These are phyloP conservation scores for Verticillium albo-atrum DNA, from an alignment of 2,329 filamentous ascomycete genomes.

Conservation along the genomic window DNA sequence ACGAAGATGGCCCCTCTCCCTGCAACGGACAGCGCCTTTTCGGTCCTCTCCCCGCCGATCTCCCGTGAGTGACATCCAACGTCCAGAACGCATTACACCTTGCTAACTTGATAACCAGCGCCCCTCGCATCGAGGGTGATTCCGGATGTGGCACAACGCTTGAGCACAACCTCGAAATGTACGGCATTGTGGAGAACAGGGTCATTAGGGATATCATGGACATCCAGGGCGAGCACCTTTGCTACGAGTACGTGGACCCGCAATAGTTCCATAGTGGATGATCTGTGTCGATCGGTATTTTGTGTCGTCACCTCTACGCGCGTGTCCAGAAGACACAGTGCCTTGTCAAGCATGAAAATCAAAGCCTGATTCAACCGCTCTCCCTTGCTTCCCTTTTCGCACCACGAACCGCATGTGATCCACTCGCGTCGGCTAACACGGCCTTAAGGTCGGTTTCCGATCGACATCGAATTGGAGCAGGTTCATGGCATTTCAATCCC, in stretches of 20 bases:
- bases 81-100: background rate
- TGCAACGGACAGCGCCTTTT: background rate
- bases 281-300: background rate
- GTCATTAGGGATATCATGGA: conserved; percentile 24
- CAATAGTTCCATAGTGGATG: background rate
- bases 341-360: background rate
- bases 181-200: conserved; percentile 16
- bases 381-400: background rate
- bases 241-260: conserved; percentile 18
- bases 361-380: background rate
- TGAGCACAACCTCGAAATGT: conserved; percentile 20
- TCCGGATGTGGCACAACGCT: conserved; percentile 16
- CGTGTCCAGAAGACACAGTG: background rate
- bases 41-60: background rate
- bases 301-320: background rate
- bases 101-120: background rate
- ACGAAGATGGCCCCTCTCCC: background rate
- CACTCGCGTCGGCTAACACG: background rate
- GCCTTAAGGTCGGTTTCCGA: background rate
- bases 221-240: conserved; percentile 15
- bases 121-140: conserved; percentile 9
- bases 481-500: no score
- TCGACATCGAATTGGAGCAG: no score
- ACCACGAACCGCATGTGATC: background rate
- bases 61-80: background rate